Evolutionary conservation across 305 asterid species (phyloP).

Genomic region (Solanum hybrid): DNA sequence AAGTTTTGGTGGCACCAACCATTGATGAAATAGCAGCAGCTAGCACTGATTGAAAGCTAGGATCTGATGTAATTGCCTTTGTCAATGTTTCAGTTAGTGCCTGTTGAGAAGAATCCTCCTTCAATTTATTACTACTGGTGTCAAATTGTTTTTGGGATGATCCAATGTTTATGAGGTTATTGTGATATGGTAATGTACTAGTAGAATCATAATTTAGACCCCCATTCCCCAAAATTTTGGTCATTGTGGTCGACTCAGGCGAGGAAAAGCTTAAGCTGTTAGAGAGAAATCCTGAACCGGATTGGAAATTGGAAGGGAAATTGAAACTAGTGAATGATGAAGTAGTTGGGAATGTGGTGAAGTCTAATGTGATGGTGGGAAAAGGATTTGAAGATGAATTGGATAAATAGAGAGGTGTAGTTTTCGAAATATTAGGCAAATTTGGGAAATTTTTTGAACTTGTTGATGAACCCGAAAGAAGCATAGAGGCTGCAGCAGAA

Average conservation of each 20-base stretch:
- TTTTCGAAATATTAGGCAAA: conserved; percentile 13
- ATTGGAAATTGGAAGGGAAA: conserved; percentile 29
- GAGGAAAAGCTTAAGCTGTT: conserved; percentile 45
- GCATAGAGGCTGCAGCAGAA: conserved; percentile 89
- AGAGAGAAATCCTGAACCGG: conserved; percentile 27
- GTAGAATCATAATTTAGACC: conserved; percentile 10
- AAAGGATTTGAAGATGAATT: conserved; percentile 33
- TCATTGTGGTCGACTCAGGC: conserved; percentile 17
- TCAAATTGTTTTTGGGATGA: conserved; percentile 15
- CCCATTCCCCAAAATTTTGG: conserved; percentile 33
- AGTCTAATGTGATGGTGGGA: conserved; percentile 80
- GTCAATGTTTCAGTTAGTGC: conserved; percentile 62
- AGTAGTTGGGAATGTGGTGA: conserved; percentile 36
- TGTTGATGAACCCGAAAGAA: conserved; percentile 65
- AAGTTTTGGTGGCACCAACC: conserved; percentile 25
- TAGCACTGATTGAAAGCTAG: conserved; percentile 55
- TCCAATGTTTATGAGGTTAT: conserved; percentile 6
- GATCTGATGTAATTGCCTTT: conserved; percentile 71
- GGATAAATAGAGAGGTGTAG: conserved; percentile 23
- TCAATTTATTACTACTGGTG: background rate
- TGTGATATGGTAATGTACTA: conserved; percentile 11
- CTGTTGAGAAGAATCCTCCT: conserved; percentile 41
- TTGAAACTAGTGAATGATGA: conserved; percentile 23
- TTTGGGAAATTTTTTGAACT: conserved; percentile 12
- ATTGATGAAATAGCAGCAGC: conserved; percentile 64